Evolutionary conservation across 257 asterid genomes (phyloP), one percentile per base, ranked within the genome.

Genomic region (Parsonsia alboflavescens): DNA sequence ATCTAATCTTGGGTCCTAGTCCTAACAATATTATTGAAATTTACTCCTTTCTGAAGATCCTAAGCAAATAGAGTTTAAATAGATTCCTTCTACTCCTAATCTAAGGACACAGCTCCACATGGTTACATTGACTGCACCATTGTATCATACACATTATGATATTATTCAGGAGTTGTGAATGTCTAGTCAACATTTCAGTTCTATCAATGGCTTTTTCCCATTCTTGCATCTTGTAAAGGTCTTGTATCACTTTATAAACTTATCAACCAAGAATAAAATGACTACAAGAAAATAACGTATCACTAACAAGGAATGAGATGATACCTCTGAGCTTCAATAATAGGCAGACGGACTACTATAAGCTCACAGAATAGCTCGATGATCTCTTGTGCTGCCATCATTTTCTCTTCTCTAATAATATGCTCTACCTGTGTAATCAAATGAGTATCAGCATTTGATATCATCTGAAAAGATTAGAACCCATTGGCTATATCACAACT

Each of bases 361-460:
- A 94, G 96, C 89, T 92, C 97, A 8, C 88, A 89, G 67, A 90
- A 91, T 46, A 91, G 89, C 87, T 93, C 98, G 81, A 91, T 77
- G 57, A 93, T 91, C 86, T 93, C 98, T 84, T 93, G 98, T 21
- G 98, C 97, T 17, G 97, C 97, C 93, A 88, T 84, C 97, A 89
- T 93, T 84, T 89, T 93, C 93, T 93, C 98, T 75, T 93, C 97
- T 84, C 97, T 82, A 68, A 93, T 84, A 30, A 93, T 91, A 81
- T 93, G 97, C 85, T 93, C 98, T 4, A 93, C 98, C 98, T 93
- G 74, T 62, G 68, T 33, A 44, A 70, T 22, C 57, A 74, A 73
- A 42, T 22, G 63, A 59, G 73, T 70, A 70, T 71, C 28, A 30
- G 45, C 71, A 39, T 30, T 45, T 4, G 2, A 48, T 61, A 22